Conservation (phyloP, 345 rosid species). For the Hevea brasiliensis region DNA sequence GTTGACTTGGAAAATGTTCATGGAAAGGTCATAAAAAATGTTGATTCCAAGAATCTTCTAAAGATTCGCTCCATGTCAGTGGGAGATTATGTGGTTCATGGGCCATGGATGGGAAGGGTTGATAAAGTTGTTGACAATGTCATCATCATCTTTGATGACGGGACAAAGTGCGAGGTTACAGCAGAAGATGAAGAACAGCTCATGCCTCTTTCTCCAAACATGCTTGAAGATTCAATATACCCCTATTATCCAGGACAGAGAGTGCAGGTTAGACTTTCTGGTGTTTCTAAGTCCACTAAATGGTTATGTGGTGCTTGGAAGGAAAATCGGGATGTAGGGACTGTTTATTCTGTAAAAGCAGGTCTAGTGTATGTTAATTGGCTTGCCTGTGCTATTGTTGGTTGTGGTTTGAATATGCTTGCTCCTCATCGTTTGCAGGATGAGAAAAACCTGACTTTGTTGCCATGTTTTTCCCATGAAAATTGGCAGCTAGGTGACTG, state of each 20-base stretch:
- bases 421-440: slow-evolving; percentile 56
- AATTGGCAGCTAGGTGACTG: slow-evolving; percentile 94
- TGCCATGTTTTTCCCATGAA: slow-evolving; percentile 68
- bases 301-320: slow-evolving; percentile 87
- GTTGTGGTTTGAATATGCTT: slow-evolving; percentile 34
- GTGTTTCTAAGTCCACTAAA: slow-evolving; percentile 50
- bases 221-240: slow-evolving; percentile 67
- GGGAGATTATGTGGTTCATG: slow-evolving; percentile 72
- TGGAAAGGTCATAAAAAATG: slow-evolving; percentile 53
- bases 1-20: slow-evolving; percentile 63
- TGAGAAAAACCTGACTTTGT: slow-evolving; percentile 52
- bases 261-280: slow-evolving; percentile 53
- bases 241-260: slow-evolving; percentile 87
- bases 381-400: slow-evolving; percentile 59
- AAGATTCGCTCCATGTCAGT: slow-evolving; percentile 62
- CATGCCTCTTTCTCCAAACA: slow-evolving; percentile 53
- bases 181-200: slow-evolving; percentile 57
- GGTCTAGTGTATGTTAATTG: slow-evolving; percentile 73
- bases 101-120: slow-evolving; percentile 82
- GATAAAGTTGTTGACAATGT: slow-evolving; percentile 64
- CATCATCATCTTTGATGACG: slow-evolving; percentile 66
- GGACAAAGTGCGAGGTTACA: slow-evolving; percentile 59
- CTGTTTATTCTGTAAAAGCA: slow-evolving; percentile 62
- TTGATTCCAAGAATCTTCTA: slow-evolving; percentile 58
- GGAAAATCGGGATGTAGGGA: slow-evolving; percentile 60